Conservation (phyloP, 495 filamentous ascomycete species). For the Penicillium cataractarum region DNA sequence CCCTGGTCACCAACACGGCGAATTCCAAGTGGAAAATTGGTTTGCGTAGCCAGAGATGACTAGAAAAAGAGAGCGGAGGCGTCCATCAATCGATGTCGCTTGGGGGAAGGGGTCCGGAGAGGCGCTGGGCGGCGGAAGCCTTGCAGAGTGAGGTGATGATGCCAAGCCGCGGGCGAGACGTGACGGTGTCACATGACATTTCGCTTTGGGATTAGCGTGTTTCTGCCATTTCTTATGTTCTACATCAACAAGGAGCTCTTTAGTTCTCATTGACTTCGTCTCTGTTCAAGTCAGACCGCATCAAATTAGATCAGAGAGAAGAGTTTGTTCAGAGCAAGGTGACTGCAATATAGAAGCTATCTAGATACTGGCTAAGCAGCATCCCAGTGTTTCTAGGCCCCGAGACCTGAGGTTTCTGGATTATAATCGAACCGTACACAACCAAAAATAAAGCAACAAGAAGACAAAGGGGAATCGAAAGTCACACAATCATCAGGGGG, state of each 20-base stretch:
- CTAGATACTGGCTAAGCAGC: neutral
- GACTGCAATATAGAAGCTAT: conserved; percentile 15
- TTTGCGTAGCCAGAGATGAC: conserved; percentile 20
- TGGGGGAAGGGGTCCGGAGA: conserved; percentile 23
- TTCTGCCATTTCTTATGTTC: neutral
- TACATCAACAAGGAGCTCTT: neutral
- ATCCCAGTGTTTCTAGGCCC: neutral
- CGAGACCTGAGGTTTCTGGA: neutral
- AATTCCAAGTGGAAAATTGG: conserved; percentile 30
- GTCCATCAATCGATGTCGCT: conserved; percentile 37
- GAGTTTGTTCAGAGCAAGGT: conserved; percentile 7
- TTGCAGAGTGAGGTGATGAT: conserved; percentile 44
- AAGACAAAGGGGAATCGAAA: conserved; percentile 40
- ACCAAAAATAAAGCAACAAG: conserved; percentile 16
- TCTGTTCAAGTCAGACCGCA: no score
- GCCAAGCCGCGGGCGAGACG: conserved; percentile 46
- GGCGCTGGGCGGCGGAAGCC: conserved; percentile 30
- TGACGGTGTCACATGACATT: conserved; percentile 40
- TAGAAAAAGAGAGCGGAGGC: conserved; percentile 27
- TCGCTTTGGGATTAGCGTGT: conserved; percentile 29
- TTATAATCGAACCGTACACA: conserved; percentile 17
- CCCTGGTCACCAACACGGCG: conserved; percentile 38
- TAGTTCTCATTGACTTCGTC: neutral
- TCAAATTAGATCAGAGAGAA: neutral
- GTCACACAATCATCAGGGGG: conserved; percentile 31